phyloP scores from a whole-genome alignment of 129 eudicot genomes.

The Ambrosia artemisiifolia region DNA sequence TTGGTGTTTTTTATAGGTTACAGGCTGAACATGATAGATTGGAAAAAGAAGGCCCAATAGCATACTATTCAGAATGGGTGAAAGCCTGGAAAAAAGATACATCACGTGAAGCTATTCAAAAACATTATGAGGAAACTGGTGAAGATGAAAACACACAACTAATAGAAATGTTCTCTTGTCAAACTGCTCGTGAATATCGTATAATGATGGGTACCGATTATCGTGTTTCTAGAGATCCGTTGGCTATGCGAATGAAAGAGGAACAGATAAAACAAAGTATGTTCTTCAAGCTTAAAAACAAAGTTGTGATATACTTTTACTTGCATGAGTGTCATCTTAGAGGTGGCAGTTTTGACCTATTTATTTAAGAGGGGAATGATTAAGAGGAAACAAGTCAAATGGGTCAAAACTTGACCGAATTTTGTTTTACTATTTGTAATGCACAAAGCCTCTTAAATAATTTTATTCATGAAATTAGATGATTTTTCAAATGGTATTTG shows the following conservation, averaged over 20 bases:
- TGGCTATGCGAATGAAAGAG: slow-evolving; percentile 94
- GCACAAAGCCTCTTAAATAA: too few relatives aligned
- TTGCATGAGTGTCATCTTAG: neutral
- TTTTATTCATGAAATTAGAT: neutral
- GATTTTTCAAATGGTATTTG: neutral
- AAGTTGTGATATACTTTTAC: neutral
- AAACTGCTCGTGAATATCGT: slow-evolving; percentile 92
- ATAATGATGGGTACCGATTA: slow-evolving; percentile 93
- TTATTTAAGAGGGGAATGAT: neutral
- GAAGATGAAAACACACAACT: slow-evolving; percentile 96
- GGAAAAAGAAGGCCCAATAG: slow-evolving; percentile 74
- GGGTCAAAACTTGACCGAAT: neutral
- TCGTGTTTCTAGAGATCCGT: slow-evolving; percentile 82
- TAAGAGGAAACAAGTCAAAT: neutral
- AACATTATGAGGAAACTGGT: slow-evolving; percentile 97
- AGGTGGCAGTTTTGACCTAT: neutral
- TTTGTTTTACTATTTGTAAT: too few relatives aligned
- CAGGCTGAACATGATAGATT: slow-evolving; percentile 68
- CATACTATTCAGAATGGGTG: slow-evolving; percentile 98
- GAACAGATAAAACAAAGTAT: slow-evolving; percentile 91
- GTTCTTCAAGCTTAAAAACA: neutral
- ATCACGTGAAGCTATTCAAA: slow-evolving; percentile 88
- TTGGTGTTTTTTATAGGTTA: slow-evolving; percentile 43
- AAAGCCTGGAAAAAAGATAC: slow-evolving; percentile 84
- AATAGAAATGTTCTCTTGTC: slow-evolving; percentile 80